These are phyloP conservation scores for Diaporthe citrichinensis DNA, from an alignment of 2,329 filamentous ascomycete species.

Conservation along the genomic window DNA sequence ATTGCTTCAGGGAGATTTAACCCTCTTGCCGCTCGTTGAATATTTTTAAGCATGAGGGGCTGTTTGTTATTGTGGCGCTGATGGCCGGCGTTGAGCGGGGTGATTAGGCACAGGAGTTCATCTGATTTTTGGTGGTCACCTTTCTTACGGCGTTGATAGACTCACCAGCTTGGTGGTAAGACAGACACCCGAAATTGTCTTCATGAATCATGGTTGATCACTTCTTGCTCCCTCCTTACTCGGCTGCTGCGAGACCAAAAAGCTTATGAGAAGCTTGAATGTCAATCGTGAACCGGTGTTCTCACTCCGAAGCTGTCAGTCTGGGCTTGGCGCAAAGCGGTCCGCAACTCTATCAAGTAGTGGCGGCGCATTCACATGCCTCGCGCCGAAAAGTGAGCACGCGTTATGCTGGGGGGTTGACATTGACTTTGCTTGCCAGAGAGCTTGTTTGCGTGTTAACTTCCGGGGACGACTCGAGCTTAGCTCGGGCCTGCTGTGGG, in stretches of 20 bases:
- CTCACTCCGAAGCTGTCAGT: neutral
- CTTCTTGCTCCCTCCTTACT: neutral
- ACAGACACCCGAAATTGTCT: neutral
- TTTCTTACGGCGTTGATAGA: conserved; percentile 21
- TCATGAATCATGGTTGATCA: conserved; percentile 25
- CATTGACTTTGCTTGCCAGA: neutral
- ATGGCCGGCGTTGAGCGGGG: conserved; percentile 26
- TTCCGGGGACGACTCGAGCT: neutral
- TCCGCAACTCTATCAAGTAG: neutral
- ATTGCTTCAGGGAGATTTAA: neutral
- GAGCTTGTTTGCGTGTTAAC: neutral
- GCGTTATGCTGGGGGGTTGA: too few relatives aligned
- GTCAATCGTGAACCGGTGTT: neutral
- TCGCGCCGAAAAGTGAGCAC: too few relatives aligned
- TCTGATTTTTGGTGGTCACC: neutral
- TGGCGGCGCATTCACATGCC: neutral
- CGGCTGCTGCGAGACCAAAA: neutral
- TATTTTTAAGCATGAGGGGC: neutral
- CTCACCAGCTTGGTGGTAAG: neutral
- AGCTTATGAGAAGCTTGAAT: conserved; percentile 11
- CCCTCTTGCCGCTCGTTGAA: conserved; percentile 11
- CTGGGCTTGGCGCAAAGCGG: neutral
- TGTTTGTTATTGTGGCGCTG: conserved; percentile 15
- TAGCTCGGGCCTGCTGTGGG: neutral
- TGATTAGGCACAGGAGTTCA: conserved; percentile 8